These are phyloP conservation scores for Tricholoma furcatifolium DNA, from an alignment of 768 basidiomycete species.

Conservation along the genomic window DNA sequence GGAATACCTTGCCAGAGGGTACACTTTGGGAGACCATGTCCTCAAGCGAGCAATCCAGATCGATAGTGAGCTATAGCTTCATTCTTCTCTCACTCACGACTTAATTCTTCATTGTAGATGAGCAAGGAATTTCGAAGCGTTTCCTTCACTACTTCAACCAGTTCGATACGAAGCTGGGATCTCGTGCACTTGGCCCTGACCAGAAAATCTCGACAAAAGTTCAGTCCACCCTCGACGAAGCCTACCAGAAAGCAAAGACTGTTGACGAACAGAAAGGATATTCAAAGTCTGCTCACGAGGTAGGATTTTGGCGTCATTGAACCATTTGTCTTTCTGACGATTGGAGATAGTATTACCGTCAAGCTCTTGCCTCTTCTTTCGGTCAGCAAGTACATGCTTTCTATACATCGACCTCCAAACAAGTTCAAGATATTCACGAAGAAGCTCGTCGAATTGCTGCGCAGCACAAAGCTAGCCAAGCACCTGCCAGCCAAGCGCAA, in stretches of 20 bases:
- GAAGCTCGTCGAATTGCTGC: constrained; percentile 84
- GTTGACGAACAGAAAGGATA: constrained; percentile 84
- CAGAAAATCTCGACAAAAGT: constrained; percentile 78
- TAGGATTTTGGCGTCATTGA: constrained; percentile 25
- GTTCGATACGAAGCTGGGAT: constrained; percentile 71
- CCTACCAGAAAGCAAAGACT: constrained; percentile 65
- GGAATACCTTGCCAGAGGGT: constrained; percentile 92
- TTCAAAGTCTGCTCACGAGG: constrained; percentile 66
- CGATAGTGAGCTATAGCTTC: constrained; percentile 46
- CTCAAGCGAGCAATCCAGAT: constrained; percentile 79
- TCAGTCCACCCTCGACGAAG: constrained; percentile 60
- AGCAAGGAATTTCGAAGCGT: constrained; percentile 84
- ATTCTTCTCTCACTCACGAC: background rate
- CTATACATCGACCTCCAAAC: constrained; percentile 88
- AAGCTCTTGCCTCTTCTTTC: constrained; percentile 70
- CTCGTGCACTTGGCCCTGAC: constrained; percentile 72
- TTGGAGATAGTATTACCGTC: constrained; percentile 65
- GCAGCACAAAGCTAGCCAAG: constrained; percentile 42
- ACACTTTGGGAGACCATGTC: constrained; percentile 74
- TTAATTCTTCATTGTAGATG: constrained; percentile 36
- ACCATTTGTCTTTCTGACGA: background rate
- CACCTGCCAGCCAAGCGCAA: background rate
- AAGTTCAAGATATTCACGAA: constrained; percentile 89
- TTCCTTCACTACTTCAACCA: constrained; percentile 79
- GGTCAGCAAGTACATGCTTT: constrained; percentile 78